These are phyloP conservation scores for Metarhizium brunneum DNA, from an alignment of 2,329 filamentous ascomycete genomes.

Conservation along the genomic window DNA sequence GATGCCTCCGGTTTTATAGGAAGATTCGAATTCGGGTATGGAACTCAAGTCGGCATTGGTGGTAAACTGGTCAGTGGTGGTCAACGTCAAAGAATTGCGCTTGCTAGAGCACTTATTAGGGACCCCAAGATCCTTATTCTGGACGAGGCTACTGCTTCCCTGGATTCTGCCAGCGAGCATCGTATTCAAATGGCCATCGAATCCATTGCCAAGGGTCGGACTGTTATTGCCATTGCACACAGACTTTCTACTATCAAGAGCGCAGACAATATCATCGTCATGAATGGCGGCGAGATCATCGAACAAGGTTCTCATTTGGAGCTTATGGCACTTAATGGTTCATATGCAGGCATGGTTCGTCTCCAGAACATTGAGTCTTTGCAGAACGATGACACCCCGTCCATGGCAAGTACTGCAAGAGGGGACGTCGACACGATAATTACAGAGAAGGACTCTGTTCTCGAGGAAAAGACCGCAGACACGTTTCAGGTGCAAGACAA, in stretches of 20 bases:
- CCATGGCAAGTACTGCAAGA: slow-evolving; percentile 20
- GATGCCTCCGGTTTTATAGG: slow-evolving; percentile 33
- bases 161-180: slow-evolving; percentile 49
- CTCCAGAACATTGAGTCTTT: slow-evolving; percentile 28
- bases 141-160: slow-evolving; percentile 52
- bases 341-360: slow-evolving; percentile 44
- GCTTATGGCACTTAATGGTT: slow-evolving; percentile 39
- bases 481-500: slow-evolving; percentile 32
- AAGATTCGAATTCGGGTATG: slow-evolving; percentile 41
- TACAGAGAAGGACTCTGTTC: slow-evolving; percentile 28
- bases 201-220: slow-evolving; percentile 40
- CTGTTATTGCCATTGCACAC: slow-evolving; percentile 58
- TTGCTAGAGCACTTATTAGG: slow-evolving; percentile 47
- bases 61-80: slow-evolving; percentile 49
- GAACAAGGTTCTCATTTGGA: slow-evolving; percentile 57
- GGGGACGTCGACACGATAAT: slow-evolving; percentile 31
- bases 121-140: slow-evolving; percentile 49
- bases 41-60: slow-evolving; percentile 41
- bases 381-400: slow-evolving; percentile 14
- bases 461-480: slow-evolving; percentile 17
- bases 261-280: slow-evolving; percentile 59
- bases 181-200: slow-evolving; percentile 42
- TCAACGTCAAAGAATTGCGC: slow-evolving; percentile 50
- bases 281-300: slow-evolving; percentile 49
- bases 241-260: slow-evolving; percentile 51